phyloP scores from a whole-genome alignment of 2,329 filamentous ascomycete species.

The Esteya vermicola region DNA sequence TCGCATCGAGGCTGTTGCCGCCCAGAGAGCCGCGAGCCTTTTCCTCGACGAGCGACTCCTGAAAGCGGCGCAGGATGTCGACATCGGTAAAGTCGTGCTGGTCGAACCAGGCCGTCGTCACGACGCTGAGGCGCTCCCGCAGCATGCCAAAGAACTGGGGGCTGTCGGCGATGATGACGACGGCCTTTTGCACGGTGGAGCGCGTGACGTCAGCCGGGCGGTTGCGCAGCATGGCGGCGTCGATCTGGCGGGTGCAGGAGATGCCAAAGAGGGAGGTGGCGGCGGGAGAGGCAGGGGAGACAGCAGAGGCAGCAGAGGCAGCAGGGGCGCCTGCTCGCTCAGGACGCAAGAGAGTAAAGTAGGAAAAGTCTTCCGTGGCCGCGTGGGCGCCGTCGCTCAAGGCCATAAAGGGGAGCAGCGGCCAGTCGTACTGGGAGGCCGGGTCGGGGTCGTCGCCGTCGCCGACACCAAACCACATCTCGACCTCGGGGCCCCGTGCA shows the following conservation, averaged over 20 bases:
- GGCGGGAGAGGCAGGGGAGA: conserved; percentile 37
- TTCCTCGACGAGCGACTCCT: conserved; percentile 68
- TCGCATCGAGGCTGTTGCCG: too few relatives aligned
- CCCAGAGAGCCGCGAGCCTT: conserved; percentile 37
- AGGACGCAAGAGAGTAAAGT: conserved; percentile 77
- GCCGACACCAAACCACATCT: conserved; percentile 67
- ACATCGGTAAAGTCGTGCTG: conserved; percentile 85
- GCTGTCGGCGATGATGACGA: conserved; percentile 85
- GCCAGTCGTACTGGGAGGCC: conserved; percentile 75
- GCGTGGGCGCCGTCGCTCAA: conserved; percentile 90
- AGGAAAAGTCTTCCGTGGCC: conserved; percentile 94
- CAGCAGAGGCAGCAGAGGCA: too few relatives aligned
- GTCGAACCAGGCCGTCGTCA: conserved; percentile 92
- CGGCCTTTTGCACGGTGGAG: conserved; percentile 93
- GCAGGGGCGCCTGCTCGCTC: too few relatives aligned
- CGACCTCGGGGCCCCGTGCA: conserved; percentile 80
- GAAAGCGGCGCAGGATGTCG: conserved; percentile 81
- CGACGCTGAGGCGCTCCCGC: conserved; percentile 75
- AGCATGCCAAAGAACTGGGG: conserved; percentile 84
- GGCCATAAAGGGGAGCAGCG: conserved; percentile 88
- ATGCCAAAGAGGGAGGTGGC: conserved; percentile 88
- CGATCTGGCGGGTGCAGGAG: conserved; percentile 83
- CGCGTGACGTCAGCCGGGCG: conserved; percentile 84
- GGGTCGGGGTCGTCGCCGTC: conserved; percentile 58
- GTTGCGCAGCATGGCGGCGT: conserved; percentile 61